Percentiles rank a stretch among this genome's conserved stretches.
Evolutionary conservation across 805 yeast species (phyloP).

Genomic region (Ogataea neopini): DNA sequence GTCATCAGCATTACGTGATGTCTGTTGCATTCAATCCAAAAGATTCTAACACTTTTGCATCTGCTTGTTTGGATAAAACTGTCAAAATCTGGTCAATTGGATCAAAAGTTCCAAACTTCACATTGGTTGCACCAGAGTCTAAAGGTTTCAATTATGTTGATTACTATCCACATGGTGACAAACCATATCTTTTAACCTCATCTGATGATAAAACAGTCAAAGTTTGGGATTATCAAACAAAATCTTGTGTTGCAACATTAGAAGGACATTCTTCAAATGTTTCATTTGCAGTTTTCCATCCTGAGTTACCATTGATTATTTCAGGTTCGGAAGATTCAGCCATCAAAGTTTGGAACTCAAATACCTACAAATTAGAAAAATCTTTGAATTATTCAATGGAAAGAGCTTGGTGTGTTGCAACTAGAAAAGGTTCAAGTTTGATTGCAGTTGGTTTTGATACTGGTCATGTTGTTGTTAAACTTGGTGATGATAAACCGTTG

Average conservation of each 20-base stretch:
- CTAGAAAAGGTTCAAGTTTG: conserved; percentile 71
- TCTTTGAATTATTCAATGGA: conserved; percentile 89
- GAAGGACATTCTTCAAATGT: conserved; percentile 95
- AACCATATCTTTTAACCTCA: conserved; percentile 90
- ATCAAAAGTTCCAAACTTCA: conserved; percentile 83
- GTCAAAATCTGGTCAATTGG: conserved; percentile 97
- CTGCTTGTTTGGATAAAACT: conserved; percentile 94
- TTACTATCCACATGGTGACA: conserved; percentile 95
- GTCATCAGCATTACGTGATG: conserved; percentile 96
- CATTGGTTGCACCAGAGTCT: conserved; percentile 85
- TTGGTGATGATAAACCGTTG: conserved; percentile 94
- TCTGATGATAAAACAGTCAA: conserved; percentile 89
- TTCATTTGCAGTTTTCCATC: conserved; percentile 96
- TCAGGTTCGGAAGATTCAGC: conserved; percentile 98
- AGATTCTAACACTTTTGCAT: conserved; percentile 96
- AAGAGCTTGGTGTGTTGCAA: conserved; percentile 93
- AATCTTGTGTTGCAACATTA: conserved; percentile 89
- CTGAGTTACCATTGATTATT: conserved; percentile 90
- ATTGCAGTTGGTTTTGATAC: conserved; percentile 94
- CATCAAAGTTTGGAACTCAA: conserved; percentile 91
- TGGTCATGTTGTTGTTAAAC: conserved; percentile 82
- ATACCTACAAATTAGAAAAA: conserved; percentile 91
- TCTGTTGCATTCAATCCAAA: conserved; percentile 93
- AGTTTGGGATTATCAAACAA: conserved; percentile 97
- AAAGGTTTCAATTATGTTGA: conserved; percentile 96